Evolutionary conservation across 2,329 filamentous ascomycete genomes (phyloP), one percentile per base, ranked within the genome.

Genomic region (Venturia asperata): DNA sequence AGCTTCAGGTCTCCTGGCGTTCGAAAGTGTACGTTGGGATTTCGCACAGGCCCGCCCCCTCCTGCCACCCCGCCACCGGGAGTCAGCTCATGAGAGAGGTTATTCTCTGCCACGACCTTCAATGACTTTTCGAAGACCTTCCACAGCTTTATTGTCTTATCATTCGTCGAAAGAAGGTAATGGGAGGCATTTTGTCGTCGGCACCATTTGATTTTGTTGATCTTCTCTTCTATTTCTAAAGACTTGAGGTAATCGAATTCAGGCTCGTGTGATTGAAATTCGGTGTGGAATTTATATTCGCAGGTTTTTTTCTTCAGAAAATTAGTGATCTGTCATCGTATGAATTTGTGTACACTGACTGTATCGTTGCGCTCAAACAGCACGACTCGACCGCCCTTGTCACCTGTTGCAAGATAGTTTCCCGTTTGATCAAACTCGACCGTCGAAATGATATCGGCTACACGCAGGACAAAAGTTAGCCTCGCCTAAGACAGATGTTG

Each of bases 191-290:
- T 99, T 79, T 97, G 93, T 79, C 94, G 88, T 75, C 90, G 88
- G 78, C 94, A 99, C 94, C 94, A 99, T 79, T 97, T 99, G 81
- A 99, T 99, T 83, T 99, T 99, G 85, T 99, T 99, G 84, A 99
- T 99, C 82, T 99, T 99, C 80, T 99, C 94, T 83, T 99, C 94
- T 74, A 99, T 99, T 79, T 99, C 94, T 71, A 99, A 85, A 42
- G 94, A 99, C 80, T 99, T 99, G 70, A 99, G 86, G 77, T 99
- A 99, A 78, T 99, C 94, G 78, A 99, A 99, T 79, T 99, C 94
- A 68, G 94, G 94, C 77, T 99, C 94, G 81, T 99, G 94, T 72
- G 94, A 99, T 81, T 99, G 94, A 73, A 99, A 99, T 76, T 99
- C 94, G 77, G 94, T 99, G 78, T 99, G 94, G 78, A 99, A 99